Conservation (phyloP, 192 early-diverging fungal species). For the Obelidium mucronatum region DNA sequence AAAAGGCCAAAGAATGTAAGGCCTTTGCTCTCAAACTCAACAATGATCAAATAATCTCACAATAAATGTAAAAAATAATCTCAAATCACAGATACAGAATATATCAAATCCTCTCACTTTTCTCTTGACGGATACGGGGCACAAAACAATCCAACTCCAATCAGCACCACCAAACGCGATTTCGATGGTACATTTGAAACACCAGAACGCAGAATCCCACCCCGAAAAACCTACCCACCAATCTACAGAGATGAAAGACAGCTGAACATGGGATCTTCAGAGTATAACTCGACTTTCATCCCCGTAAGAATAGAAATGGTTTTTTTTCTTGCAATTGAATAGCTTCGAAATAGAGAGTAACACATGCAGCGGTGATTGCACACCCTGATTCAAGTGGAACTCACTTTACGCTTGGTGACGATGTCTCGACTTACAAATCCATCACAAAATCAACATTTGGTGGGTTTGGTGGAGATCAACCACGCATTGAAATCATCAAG, state of each 20-base stretch:
- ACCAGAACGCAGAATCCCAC: neutral
- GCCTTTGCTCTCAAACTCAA: too few relatives aligned
- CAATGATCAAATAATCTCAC: too few relatives aligned
- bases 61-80: too few relatives aligned
- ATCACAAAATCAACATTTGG: conserved; percentile 4
- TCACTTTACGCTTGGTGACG: conserved; percentile 34
- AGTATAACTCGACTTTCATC: conserved; percentile 18
- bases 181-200: neutral
- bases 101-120: conserved; percentile 13
- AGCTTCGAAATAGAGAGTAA: neutral
- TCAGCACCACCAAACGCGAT: conserved; percentile 27
- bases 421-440: neutral
- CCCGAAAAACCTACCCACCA: conserved; percentile 21
- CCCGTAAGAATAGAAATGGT: neutral
- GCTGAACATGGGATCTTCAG: neutral
- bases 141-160: conserved; percentile 4
- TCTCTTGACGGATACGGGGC: conserved; percentile 1
- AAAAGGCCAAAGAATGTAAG: conserved; percentile 26
- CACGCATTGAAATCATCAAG: conserved; percentile 13
- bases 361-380: conserved; percentile 6
- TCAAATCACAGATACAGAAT: conserved; percentile 11
- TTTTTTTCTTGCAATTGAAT: too few relatives aligned
- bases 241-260: conserved; percentile 30
- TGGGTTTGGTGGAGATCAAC: conserved; percentile 13
- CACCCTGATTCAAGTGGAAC: conserved; percentile 16